Base-by-base conservation (phyloP, 768 basidiomycete species). In the Phanerochaete sordida region DNA sequence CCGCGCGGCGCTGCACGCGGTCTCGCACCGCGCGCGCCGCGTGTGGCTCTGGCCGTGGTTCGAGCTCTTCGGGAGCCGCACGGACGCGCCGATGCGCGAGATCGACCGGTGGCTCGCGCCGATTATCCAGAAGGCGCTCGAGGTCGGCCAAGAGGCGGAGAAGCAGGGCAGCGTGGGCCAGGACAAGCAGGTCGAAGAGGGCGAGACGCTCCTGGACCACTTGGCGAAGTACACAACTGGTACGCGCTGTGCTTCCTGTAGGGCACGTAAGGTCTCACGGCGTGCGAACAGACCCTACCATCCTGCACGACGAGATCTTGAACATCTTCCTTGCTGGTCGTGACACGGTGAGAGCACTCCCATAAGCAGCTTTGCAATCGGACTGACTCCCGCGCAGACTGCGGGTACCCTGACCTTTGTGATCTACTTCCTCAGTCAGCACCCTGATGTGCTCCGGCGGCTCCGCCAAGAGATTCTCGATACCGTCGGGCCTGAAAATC, bases 201-300 rank as follows among this genome's bases (percentile, higher is more conserved):
- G 69, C 19, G 75, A 72, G 39, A 80, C 79, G 0, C 57, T 81
- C 11, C 60, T 82, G 11, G 79, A 79, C 46, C 68, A 77, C 63
- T 65, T 81, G 27, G 68, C 76, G 6, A 69, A 70, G 23, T 66
- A 66, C 30, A 80, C 79, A 0, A 66, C 69, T 27, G 79, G 80
- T 80, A 2, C 7, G 68, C 48, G 13, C 35, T 5, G 15, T 27
- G 4, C 3, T 7, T 6, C 3, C n/a, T 12, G 3, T 7, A 13
- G 33, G 6, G 33, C 7, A n/a, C 19, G 45, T n/a, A 7, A 11
- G 19, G 21, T 47, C 37, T 33, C 7, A 35, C 11, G 23, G 1
- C 0, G n/a, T 28, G 31, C 3, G 23, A 16, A 0, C 45, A 75
- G 74, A 75, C 59, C 66, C 61, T 21, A 61, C 62, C 19, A 59